Conservation (phyloP, 1,139 yeast genomes). For the Zygosaccharomyces pseudobailii region DNA sequence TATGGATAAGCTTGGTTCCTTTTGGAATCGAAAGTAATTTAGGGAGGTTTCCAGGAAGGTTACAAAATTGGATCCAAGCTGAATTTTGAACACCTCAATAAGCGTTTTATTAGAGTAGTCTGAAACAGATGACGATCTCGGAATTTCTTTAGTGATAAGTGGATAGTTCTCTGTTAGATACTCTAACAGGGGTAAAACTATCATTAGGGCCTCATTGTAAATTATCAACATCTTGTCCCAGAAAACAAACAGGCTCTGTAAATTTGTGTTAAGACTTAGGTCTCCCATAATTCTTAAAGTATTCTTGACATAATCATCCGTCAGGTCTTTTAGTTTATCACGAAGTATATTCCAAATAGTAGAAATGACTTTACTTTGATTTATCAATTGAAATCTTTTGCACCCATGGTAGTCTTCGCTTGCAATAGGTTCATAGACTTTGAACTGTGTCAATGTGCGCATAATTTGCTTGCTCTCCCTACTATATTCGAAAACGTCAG, state of each 20-base stretch:
- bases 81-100: slow-evolving; percentile 4
- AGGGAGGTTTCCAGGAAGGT: slow-evolving; percentile 7
- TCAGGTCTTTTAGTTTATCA: background rate
- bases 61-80: slow-evolving; percentile 2
- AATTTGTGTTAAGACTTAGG: background rate
- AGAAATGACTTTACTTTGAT: background rate
- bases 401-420: background rate
- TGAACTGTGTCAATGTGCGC: background rate
- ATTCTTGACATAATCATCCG: background rate
- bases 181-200: slow-evolving; percentile 5
- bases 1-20: background rate
- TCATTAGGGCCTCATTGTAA: background rate
- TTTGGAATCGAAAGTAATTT: background rate
- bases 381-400: slow-evolving; percentile 1
- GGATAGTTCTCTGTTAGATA: slow-evolving; percentile 9
- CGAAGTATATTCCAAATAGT: background rate
- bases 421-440: background rate
- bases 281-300: background rate
- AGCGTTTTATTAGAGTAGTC: slow-evolving; percentile 6
- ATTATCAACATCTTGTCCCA: background rate
- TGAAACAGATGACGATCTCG: background rate
- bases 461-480: background rate
- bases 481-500: background rate
- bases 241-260: background rate
- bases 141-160: slow-evolving; percentile 4